Evolutionary conservation across 2,329 filamentous ascomycete species (phyloP).

Genomic region (Dactylellina parvicollis): DNA sequence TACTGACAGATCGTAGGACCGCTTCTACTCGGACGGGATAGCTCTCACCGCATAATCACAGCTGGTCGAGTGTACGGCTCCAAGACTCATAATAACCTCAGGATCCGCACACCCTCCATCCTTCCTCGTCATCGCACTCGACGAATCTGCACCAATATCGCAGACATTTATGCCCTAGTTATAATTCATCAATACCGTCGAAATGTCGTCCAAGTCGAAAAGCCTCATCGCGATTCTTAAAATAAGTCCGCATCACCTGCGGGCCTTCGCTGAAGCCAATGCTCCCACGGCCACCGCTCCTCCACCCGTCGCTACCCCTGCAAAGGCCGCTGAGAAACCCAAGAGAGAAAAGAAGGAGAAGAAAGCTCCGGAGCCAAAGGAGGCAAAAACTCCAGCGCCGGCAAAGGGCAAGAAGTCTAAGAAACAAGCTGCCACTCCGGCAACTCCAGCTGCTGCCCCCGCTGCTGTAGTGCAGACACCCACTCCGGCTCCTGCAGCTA

Average conservation of each 20-base stretch:
- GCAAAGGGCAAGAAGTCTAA: slow-evolving; percentile 41
- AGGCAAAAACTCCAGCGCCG: slow-evolving; percentile 14
- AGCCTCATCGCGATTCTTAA: slow-evolving; percentile 23
- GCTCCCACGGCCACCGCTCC: not conserved
- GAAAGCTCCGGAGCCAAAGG: slow-evolving; percentile 17
- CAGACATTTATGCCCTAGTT: not conserved
- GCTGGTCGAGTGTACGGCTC: too few relatives aligned
- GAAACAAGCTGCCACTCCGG: slow-evolving; percentile 5
- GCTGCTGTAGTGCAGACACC: slow-evolving; percentile 4
- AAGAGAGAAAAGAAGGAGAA: slow-evolving; percentile 51
- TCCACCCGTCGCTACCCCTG: not conserved
- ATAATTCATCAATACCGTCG: not conserved
- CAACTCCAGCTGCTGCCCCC: not conserved
- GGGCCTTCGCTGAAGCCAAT: not conserved
- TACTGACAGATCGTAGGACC: too few relatives aligned
- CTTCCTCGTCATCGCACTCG: too few relatives aligned
- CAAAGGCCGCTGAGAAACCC: slow-evolving; percentile 19
- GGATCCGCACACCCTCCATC: too few relatives aligned
- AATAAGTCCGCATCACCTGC: slow-evolving; percentile 5
- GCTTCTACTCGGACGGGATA: too few relatives aligned
- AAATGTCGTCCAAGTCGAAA: slow-evolving; percentile 28
- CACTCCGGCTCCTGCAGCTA: not conserved
- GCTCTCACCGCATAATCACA: too few relatives aligned
- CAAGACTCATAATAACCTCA: too few relatives aligned
- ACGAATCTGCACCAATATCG: not conserved